phyloP scores from a whole-genome alignment of 2,329 filamentous ascomycete species.

The Penicillium sp. region DNA sequence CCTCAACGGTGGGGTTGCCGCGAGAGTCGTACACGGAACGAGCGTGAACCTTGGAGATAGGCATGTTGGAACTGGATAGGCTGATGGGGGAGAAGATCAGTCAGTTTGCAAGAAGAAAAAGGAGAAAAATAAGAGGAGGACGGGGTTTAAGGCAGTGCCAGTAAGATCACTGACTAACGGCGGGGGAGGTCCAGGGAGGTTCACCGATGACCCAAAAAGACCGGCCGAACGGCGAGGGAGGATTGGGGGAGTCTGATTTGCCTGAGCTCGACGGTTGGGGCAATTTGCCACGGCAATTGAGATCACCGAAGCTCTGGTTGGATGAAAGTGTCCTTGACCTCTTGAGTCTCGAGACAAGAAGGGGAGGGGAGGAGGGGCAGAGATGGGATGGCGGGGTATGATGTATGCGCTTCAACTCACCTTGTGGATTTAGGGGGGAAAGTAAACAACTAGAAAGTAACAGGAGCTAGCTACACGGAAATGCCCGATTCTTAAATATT shows the following conservation, averaged over 20 bases:
- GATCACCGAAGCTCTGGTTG: conserved; percentile 16
- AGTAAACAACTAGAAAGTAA: conserved; percentile 13
- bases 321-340: conserved; percentile 9
- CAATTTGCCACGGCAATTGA: conserved; percentile 17
- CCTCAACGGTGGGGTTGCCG: conserved; percentile 96
- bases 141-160: conserved; percentile 20
- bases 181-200: conserved; percentile 26
- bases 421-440: conserved; percentile 5
- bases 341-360: conserved; percentile 1
- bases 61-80: conserved; percentile 61
- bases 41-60: conserved; percentile 85
- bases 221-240: conserved; percentile 20
- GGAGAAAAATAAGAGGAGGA: conserved; percentile 15
- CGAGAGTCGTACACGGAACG: conserved; percentile 98
- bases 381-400: conserved; percentile 18
- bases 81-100: conserved; percentile 25
- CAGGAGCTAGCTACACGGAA: conserved; percentile 12
- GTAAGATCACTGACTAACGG: conserved; percentile 29
- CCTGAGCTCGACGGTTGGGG: conserved; percentile 17
- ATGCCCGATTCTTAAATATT: conserved; percentile 26
- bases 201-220: conserved; percentile 45
- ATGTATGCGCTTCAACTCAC: conserved; percentile 17
- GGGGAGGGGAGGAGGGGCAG: conserved; percentile 10
- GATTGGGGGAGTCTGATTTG: conserved; percentile 19
- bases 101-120: conserved; percentile 22